Base-by-base conservation (phyloP, 441 rosid species). In the Viola pubescens region DNA sequence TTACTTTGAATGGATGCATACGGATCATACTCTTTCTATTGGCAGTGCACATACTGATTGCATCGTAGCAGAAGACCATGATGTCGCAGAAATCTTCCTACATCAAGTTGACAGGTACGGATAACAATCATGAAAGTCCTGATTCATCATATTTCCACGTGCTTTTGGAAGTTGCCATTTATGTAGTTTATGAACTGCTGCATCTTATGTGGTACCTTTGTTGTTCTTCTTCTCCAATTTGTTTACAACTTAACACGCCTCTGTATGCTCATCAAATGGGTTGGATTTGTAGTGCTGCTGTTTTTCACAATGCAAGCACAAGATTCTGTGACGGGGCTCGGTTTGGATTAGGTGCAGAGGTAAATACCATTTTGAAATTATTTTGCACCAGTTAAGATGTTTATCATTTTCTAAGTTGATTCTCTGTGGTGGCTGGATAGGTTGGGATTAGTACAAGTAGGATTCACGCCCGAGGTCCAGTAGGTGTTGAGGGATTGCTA, bases 261-360 rank as follows among this genome's bases (percentile, higher is more conserved):
- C 38, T 52, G 5, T 50, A 13, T 39, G 37, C 11, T 46, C 48
- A 45, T 62, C 7, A 3, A 34, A 42, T n/a, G 9, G 46, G 40
- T 48, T 60, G 8, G 45, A 47, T 67, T 64, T 60, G 54, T 86
- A 90, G 99, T 79, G 99, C 97, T 77, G 97, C 99, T 72, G 99
- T 94, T 70, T 82, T 94, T 66, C 99, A 90, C 74, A 94, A 94
- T 56, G 95, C 97, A 64, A 90, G 97, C 84, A 83, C 97, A 10
- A 86, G 99, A 77, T 94, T 90, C 66, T 80, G 85, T 59, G 99
- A 94, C 37, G 97, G 99, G 16, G 95, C 95, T 64, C 84, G 97
- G 45, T 94, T 94, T 42, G 99, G 97, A 37, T 79, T 90, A 59
- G 99, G 99, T n/a, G 99, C 99, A 52, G 99, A 94, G 99, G 98